Conservation (phyloP, 2,329 filamentous ascomycete species). For the Exserohilum turcica region DNA sequence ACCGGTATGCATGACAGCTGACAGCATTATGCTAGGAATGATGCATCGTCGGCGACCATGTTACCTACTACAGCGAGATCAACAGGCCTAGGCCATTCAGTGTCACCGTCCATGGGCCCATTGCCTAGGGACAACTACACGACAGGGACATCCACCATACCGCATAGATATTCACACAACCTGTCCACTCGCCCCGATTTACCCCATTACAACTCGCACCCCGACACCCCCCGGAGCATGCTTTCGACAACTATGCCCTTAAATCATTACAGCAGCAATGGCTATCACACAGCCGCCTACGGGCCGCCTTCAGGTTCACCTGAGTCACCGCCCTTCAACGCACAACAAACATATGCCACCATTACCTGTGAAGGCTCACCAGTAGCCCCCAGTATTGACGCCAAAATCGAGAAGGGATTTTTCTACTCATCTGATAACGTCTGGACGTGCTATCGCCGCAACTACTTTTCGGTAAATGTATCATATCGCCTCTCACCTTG, state of each 20-base stretch:
- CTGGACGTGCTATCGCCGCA: slow-evolving; percentile 91
- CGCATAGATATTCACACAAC: slow-evolving; percentile 39
- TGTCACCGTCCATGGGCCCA: slow-evolving; percentile 48
- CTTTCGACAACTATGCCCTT: slow-evolving; percentile 41
- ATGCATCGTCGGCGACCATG: slow-evolving; percentile 55
- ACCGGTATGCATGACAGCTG: slow-evolving; percentile 47
- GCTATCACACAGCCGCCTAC: slow-evolving; percentile 22
- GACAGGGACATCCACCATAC: slow-evolving; percentile 47
- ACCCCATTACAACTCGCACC: slow-evolving; percentile 41
- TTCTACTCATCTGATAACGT: slow-evolving; percentile 75
- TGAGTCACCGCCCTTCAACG: slow-evolving; percentile 53
- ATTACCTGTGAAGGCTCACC: slow-evolving; percentile 64
- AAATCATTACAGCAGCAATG: slow-evolving; percentile 28
- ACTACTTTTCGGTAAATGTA: slow-evolving; percentile 87
- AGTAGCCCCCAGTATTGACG: slow-evolving; percentile 74
- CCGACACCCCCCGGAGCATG: slow-evolving; percentile 47
- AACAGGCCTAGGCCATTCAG: slow-evolving; percentile 49
- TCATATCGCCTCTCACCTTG: slow-evolving; percentile 74
- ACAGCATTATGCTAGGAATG: slow-evolving; percentile 48
- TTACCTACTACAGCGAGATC: slow-evolving; percentile 52
- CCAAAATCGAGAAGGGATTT: slow-evolving; percentile 87
- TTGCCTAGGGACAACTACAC: slow-evolving; percentile 54
- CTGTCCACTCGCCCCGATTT: slow-evolving; percentile 47
- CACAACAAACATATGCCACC: slow-evolving; percentile 60
- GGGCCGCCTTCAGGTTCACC: slow-evolving; percentile 22